Conservation (phyloP, 2,329 filamentous ascomycete species). For the Sarocladium oryzae region DNA sequence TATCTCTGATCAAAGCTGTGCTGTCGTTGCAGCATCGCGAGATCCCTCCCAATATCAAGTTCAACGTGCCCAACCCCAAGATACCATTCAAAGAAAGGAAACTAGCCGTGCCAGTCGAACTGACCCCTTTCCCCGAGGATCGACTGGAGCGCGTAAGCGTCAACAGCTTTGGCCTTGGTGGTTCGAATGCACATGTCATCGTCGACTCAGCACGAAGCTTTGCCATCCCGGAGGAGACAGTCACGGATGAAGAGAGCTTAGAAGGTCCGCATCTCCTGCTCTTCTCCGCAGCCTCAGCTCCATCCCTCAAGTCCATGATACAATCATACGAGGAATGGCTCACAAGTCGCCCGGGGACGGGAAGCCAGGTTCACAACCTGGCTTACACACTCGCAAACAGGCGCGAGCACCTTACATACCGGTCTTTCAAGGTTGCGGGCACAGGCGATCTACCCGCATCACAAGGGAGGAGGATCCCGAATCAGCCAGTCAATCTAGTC, state of each 20-base stretch:
- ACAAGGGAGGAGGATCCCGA: not conserved
- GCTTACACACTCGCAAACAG: constrained; percentile 17
- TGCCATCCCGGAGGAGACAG: constrained; percentile 5
- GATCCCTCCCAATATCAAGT: constrained; percentile 13
- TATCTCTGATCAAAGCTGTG: constrained; percentile 25
- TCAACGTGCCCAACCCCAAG: too few species aligned
- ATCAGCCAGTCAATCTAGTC: constrained; percentile 8
- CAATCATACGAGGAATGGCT: too few species aligned
- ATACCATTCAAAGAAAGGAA: too few species aligned
- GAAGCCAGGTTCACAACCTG: constrained; percentile 10
- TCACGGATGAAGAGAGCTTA: too few species aligned
- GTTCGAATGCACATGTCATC: constrained; percentile 30
- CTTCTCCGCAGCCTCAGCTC: too few species aligned
- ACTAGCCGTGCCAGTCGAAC: too few species aligned
- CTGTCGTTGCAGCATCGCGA: constrained; percentile 23
- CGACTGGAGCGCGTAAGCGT: constrained; percentile 23
- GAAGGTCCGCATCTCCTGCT: too few species aligned
- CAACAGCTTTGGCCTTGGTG: constrained; percentile 34
- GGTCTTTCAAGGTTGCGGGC: constrained; percentile 12
- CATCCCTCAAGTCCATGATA: too few species aligned
- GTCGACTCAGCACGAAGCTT: not conserved
- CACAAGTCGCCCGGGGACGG: too few species aligned
- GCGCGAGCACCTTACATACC: constrained; percentile 14
- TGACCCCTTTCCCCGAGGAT: constrained; percentile 19
- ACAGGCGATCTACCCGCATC: not conserved